These are phyloP conservation scores for Saccharomycopsis fodiens DNA, from an alignment of 805 yeast species.

Conservation along the genomic window DNA sequence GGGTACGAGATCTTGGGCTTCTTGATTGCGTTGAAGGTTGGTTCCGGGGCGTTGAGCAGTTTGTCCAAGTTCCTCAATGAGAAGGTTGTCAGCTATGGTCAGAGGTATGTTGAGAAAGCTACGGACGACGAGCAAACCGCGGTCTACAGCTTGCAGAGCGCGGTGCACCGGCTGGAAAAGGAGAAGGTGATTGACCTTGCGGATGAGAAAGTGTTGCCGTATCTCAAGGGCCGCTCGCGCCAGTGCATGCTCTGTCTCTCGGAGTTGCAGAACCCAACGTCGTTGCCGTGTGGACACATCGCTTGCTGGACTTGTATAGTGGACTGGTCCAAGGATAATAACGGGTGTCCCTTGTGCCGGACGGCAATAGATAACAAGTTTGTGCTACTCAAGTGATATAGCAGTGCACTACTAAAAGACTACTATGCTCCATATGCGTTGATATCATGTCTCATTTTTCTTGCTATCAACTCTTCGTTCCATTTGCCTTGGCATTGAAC, in stretches of 20 bases:
- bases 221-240: conserved; percentile 62
- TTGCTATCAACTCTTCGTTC: too few relatives aligned
- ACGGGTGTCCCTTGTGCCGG: conserved; percentile 90
- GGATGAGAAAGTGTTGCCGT: conserved; percentile 51
- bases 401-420: too few relatives aligned
- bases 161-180: conserved; percentile 2
- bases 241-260: conserved; percentile 81
- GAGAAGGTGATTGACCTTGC: conserved; percentile 40
- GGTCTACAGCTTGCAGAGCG: conserved; percentile 8
- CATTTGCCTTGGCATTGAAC: too few relatives aligned
- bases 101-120: conserved; percentile 26
- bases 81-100: conserved; percentile 19
- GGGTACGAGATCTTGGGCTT: conserved; percentile 59
- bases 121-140: conserved; percentile 18
- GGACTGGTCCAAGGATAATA: conserved; percentile 82
- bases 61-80: conserved; percentile 1
- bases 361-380: conserved; percentile 46
- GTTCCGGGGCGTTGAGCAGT: not conserved
- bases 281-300: conserved; percentile 85
- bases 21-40: conserved; percentile 14
- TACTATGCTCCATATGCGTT: too few relatives aligned
- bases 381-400: conserved; percentile 13
- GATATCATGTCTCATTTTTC: too few relatives aligned
- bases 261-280: conserved; percentile 72
- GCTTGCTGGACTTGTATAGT: conserved; percentile 89